phyloP scores from a whole-genome alignment of 768 basidiomycete species.

The Artomyces pyxidatus region DNA sequence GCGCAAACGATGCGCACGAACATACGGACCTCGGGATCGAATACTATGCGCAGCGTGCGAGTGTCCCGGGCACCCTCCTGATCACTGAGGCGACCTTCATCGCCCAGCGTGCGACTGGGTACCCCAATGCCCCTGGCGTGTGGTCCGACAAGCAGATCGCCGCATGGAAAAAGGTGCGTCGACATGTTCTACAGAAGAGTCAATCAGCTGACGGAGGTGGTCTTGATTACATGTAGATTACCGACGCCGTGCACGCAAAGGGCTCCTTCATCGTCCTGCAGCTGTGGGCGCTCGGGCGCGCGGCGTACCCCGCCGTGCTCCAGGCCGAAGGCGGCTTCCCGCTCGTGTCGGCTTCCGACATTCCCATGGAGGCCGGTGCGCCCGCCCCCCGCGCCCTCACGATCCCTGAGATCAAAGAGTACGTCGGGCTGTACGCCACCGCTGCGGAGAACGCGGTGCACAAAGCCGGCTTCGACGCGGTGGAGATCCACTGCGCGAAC shows the following conservation, averaged over 20 bases:
- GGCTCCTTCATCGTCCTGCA: conserved; percentile 27
- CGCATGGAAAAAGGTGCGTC: too few species aligned
- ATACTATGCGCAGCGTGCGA: too few species aligned
- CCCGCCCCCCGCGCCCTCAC: neutral
- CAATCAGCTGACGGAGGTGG: neutral
- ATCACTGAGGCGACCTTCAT: too few species aligned
- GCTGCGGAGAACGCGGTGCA: neutral
- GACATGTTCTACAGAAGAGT: too few species aligned
- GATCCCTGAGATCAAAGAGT: neutral
- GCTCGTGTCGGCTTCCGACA: neutral
- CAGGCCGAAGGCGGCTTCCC: neutral
- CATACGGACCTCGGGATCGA: too few species aligned
- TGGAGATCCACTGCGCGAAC: neutral
- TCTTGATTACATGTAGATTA: too few species aligned
- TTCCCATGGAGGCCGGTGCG: neutral
- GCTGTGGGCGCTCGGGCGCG: conserved; percentile 31
- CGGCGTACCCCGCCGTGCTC: neutral
- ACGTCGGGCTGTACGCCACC: neutral
- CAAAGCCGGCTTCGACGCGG: neutral
- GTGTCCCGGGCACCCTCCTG: too few species aligned
- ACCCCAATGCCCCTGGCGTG: too few species aligned
- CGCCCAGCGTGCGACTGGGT: too few species aligned
- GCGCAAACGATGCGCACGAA: too few species aligned
- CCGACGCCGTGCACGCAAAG: conserved; percentile 27
- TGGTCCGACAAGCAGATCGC: too few species aligned